Conservation (phyloP, 441 rosid species). For the Adansonia grandidieri region DNA sequence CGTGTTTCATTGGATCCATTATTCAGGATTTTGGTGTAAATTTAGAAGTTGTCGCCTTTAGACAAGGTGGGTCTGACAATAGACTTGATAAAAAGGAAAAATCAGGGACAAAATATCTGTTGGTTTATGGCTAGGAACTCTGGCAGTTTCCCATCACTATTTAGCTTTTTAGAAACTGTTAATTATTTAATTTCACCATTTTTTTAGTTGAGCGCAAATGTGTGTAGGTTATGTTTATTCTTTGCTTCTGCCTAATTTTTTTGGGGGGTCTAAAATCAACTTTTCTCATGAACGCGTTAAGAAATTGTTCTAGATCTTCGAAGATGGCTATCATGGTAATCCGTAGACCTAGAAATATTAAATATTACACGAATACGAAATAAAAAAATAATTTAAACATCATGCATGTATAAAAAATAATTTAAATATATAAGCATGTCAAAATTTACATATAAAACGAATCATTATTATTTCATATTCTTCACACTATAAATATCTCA, state of each 20-base stretch:
- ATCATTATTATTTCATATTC: too few species aligned
- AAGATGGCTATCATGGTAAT: background rate
- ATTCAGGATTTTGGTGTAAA: constrained; percentile 34
- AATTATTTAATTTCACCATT: constrained; percentile 11
- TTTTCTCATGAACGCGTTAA: background rate
- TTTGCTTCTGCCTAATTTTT: background rate
- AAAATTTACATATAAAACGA: too few species aligned
- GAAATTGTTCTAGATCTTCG: background rate
- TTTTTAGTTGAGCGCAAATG: constrained; percentile 8
- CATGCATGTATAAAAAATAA: too few species aligned
- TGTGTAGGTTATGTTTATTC: background rate
- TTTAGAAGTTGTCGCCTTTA: constrained; percentile 16
- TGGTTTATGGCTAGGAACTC: constrained; percentile 21
- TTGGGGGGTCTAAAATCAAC: background rate
- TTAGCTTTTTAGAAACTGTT: constrained; percentile 28
- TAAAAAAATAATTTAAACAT: too few species aligned
- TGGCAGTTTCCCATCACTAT: constrained; percentile 17
- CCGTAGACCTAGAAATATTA: too few species aligned
- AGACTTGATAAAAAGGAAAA: constrained; percentile 13
- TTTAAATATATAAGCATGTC: too few species aligned
- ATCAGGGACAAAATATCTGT: background rate
- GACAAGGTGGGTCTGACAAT: constrained; percentile 13
- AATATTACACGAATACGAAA: too few species aligned
- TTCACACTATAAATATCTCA: too few species aligned
- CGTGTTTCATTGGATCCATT: constrained; percentile 26